Conservation (phyloP, 228 moss, liverwort and hornwort species). For the Sphagnum magellanicum region DNA sequence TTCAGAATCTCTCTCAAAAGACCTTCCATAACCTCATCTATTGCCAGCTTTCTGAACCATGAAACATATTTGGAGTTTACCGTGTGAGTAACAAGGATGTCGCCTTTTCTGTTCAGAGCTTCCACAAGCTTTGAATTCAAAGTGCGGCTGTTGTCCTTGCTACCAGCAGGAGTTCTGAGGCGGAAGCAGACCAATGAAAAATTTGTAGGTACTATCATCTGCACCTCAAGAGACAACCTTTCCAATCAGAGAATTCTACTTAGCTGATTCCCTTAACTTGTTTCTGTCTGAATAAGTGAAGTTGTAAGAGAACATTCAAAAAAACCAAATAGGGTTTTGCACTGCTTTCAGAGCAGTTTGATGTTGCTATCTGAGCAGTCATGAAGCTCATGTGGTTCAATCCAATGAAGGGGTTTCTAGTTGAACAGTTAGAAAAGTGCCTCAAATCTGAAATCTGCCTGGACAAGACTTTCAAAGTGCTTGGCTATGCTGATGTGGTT, state of each 20-base stretch:
- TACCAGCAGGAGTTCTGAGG: slow-evolving; percentile 33
- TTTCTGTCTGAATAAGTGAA: not conserved
- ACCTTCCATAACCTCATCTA: not conserved
- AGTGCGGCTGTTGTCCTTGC: slow-evolving; percentile 47
- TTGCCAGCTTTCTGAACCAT: too few relatives aligned
- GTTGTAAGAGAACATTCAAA: not conserved
- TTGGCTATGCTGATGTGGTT: slow-evolving; percentile 57
- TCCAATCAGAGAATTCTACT: not conserved
- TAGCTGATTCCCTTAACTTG: not conserved
- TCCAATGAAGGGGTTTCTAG: not conserved
- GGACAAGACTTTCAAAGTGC: slow-evolving; percentile 56
- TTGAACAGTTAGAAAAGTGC: slow-evolving; percentile 5
- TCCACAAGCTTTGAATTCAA: slow-evolving; percentile 60
- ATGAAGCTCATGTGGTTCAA: not conserved
- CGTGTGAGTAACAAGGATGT: slow-evolving; percentile 61
- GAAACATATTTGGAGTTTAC: slow-evolving; percentile 12
- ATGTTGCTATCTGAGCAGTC: not conserved
- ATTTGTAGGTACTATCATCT: slow-evolving; percentile 49
- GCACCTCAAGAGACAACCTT: not conserved
- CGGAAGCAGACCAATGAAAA: slow-evolving; percentile 77
- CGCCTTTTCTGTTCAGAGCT: slow-evolving; percentile 52
- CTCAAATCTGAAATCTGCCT: slow-evolving; percentile 52
- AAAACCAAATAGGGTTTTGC: not conserved
- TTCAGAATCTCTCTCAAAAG: not conserved
- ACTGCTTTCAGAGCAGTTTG: not conserved